phyloP scores from a whole-genome alignment of 169 alveolate genomes.

The Cryptosporidium ryanae region DNA sequence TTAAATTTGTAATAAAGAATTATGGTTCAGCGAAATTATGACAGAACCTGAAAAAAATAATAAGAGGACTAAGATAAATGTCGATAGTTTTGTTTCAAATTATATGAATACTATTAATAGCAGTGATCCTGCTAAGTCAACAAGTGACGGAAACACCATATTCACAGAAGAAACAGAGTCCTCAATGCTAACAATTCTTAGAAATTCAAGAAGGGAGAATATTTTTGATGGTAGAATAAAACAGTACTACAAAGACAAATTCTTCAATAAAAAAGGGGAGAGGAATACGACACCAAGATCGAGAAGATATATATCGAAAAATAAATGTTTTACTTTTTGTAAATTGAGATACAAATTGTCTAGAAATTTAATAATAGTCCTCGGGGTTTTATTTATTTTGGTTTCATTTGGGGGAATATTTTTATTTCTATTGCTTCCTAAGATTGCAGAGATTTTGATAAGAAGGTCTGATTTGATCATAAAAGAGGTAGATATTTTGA shows the following conservation, averaged over 20 bases:
- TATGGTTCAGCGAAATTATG: constrained; percentile 32
- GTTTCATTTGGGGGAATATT: constrained; percentile 16
- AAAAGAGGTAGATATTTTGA: constrained; percentile 45
- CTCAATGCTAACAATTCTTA: constrained; percentile 41
- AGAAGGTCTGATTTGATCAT: constrained; percentile 17
- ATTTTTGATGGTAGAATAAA: constrained; percentile 59
- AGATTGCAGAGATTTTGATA: constrained; percentile 37
- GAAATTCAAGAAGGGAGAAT: constrained; percentile 39
- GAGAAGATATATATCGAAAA: not conserved
- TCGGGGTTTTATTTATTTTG: constrained; percentile 12
- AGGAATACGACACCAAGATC: constrained; percentile 6
- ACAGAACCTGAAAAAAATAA: constrained; percentile 33
- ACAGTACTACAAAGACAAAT: constrained; percentile 16
- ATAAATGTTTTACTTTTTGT: not conserved
- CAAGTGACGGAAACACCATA: constrained; percentile 59
- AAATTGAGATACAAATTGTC: constrained; percentile 1
- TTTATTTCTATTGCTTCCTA: constrained; percentile 22
- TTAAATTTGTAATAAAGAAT: not conserved
- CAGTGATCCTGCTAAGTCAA: not conserved
- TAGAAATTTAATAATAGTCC: constrained; percentile 3
- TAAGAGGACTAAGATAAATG: not conserved
- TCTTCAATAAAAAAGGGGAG: constrained; percentile 25
- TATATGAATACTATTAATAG: too few species aligned
- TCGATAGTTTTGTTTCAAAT: not conserved
- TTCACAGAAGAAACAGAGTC: constrained; percentile 60